Conservation (phyloP, 148 eudicot species). For the Rhododendron williamsianum region DNA sequence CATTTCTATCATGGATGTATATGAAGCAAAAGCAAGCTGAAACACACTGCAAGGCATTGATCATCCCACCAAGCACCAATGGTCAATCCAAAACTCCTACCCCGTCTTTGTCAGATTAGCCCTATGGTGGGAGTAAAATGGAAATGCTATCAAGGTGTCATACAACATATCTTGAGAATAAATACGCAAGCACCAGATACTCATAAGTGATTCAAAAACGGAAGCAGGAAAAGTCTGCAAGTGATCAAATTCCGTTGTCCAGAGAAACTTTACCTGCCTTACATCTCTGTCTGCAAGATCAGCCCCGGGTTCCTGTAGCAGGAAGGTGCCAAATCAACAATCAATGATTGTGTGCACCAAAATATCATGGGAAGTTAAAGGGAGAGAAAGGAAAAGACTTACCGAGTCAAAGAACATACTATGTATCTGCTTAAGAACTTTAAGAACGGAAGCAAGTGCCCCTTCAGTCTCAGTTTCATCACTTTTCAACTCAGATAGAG, state of each 20-base stretch:
- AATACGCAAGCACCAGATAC: not conserved
- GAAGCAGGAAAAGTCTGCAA: not conserved
- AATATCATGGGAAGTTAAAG: not conserved
- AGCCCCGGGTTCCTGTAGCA: slow-evolving; percentile 36
- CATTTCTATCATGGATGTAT: not conserved
- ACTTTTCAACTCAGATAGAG: slow-evolving; percentile 62
- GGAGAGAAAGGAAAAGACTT: slow-evolving; percentile 18
- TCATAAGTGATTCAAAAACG: not conserved
- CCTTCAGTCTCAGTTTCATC: slow-evolving; percentile 93
- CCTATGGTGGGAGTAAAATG: not conserved
- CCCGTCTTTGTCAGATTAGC: not conserved
- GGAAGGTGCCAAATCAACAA: not conserved
- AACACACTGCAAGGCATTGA: not conserved
- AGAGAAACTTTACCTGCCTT: slow-evolving; percentile 47
- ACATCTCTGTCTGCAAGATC: slow-evolving; percentile 55
- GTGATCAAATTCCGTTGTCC: not conserved
- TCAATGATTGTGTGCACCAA: not conserved
- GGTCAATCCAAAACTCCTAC: not conserved
- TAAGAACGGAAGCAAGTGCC: slow-evolving; percentile 70
- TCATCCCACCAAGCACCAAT: not conserved
- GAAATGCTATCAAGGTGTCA: not conserved
- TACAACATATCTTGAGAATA: not conserved
- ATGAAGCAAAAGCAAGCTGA: not conserved
- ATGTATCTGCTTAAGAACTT: slow-evolving; percentile 63
- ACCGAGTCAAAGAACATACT: slow-evolving; percentile 65